Base-by-base conservation (phyloP, 2,329 filamentous ascomycete genomes). In the Penicillium sclerotigenum region DNA sequence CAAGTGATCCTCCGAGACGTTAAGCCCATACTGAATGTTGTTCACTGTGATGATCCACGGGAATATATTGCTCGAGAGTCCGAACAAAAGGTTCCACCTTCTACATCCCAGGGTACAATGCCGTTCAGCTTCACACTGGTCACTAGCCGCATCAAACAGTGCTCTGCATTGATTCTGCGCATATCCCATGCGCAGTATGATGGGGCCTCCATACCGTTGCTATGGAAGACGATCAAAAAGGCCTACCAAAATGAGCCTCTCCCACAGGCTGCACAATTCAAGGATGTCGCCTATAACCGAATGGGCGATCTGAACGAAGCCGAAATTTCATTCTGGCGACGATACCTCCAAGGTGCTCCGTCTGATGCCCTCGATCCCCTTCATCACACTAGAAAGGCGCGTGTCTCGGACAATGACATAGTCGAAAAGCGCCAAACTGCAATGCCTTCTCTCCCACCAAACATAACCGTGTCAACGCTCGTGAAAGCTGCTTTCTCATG, bases 401-500 rank as follows among this genome's bases (percentile, higher is more conserved):
- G 16, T 6, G 10, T 47, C 43, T 31, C 37, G 14, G 31, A 29
- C 4, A 48, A 48, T 14, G 46, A 48, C 24, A 48, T 28, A 9
- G 24, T 18, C 3, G 33, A 18, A 29, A 38, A 38, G 33, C 33
- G 16, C 22, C 18, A 26, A n/a, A 26, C 10, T 5, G 3, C 4
- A 5, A 42, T 42, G 24, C 40, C 41, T 10, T 18, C 41, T 14
- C 33, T 38, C 11, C 11, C n/a, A 10, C n/a, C 47, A 1, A 34
- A 49, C 13, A 50, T 53, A 11, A 59, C 50, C 2, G 9, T 53
- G 4, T 40, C 59, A 14, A 59, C 52, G 1, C 40, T 61, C 1
- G 57, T 59, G 10, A 57, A 57, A 47, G 54, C 47, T 4, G 51
- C 54, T 9, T 28, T 57, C 11, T 49, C 54, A 4, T 61, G 54